These are phyloP conservation scores for Monosporascus sp. DNA, from an alignment of 2,329 filamentous ascomycete genomes.

Conservation along the genomic window DNA sequence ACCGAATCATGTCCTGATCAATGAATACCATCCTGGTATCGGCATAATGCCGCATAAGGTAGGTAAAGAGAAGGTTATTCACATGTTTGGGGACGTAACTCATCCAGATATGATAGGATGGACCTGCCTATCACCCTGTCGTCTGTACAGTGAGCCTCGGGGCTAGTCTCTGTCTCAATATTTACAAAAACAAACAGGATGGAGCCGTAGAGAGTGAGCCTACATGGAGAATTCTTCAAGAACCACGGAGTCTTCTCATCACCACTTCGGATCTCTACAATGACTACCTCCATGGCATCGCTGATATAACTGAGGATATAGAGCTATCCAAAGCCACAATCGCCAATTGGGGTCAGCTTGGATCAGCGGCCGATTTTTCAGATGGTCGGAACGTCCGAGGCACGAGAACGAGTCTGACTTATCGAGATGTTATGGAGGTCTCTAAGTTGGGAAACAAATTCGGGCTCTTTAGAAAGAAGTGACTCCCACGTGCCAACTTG, in stretches of 20 bases:
- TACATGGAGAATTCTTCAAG: constrained; percentile 65
- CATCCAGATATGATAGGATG: constrained; percentile 50
- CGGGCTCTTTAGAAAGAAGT: constrained; percentile 43
- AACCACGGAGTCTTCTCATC: constrained; percentile 74
- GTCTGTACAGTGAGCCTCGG: constrained; percentile 90
- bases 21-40: constrained; percentile 81
- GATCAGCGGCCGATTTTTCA: constrained; percentile 39
- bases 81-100: constrained; percentile 13
- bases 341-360: constrained; percentile 67
- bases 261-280: constrained; percentile 66
- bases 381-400: constrained; percentile 53
- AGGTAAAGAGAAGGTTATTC: constrained; percentile 15
- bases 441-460: constrained; percentile 68
- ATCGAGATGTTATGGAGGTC: constrained; percentile 80
- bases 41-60: constrained; percentile 95
- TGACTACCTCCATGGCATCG: constrained; percentile 70
- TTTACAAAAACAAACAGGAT: constrained; percentile 61
- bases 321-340: constrained; percentile 57
- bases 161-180: constrained; percentile 69
- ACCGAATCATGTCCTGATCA: constrained; percentile 90
- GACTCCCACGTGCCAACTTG: constrained; percentile 9
- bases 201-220: constrained; percentile 50
- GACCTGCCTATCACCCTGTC: constrained; percentile 76
- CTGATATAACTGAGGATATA: constrained; percentile 60
- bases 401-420: constrained; percentile 70